Evolutionary conservation across 345 rosid species (phyloP), one percentile per base, ranked within the genome.

Genomic region (Bretschneidera sinensis): DNA sequence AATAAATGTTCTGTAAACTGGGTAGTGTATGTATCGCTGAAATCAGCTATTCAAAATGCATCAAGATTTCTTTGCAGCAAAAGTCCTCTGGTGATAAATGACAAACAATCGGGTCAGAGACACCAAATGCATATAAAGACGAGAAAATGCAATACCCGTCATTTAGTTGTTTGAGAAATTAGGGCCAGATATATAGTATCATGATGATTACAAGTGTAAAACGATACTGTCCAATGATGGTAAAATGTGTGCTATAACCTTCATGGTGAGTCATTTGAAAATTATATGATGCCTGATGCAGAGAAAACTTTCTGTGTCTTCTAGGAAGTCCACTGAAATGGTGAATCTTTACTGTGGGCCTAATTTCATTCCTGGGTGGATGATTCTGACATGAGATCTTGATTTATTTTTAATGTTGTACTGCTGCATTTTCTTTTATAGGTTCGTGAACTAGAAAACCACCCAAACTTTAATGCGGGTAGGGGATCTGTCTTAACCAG

Each of bases 401-500:
- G 45, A 39, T 11, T 5, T 7, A 14, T 14, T 39, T 39, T 39
- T 39, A 39, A 39, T 14, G 4, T 39, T 5, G 9, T 39, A 5
- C 1, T 7, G 45, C 45, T 39, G 45, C 45, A 28, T 39, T 39
- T 11, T 39, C 45, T 14, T 50, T 19, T 43, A 54, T 56, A 85
- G 98, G 98, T 89, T 15, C 87, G 90, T 52, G 90, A 84, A 67
- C 78, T 92, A 31, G 98, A 92, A 67, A 85, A 92, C 64, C 71
- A 80, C 58, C 96, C 96, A 0, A 51, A 80, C 75, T 92, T 82
- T 66, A 92, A 92, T 68, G 98, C 98, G 0, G 98, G 97, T 17
- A 87, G 51, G 78, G 98, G 98, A 16, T 89, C 98, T 6, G 98
- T 92, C n/a, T 67, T 89, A 9, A 92, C 90, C 45, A 56, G 58